Conservation (phyloP, 257 asterid genomes). For the Sherardia arvensis region DNA sequence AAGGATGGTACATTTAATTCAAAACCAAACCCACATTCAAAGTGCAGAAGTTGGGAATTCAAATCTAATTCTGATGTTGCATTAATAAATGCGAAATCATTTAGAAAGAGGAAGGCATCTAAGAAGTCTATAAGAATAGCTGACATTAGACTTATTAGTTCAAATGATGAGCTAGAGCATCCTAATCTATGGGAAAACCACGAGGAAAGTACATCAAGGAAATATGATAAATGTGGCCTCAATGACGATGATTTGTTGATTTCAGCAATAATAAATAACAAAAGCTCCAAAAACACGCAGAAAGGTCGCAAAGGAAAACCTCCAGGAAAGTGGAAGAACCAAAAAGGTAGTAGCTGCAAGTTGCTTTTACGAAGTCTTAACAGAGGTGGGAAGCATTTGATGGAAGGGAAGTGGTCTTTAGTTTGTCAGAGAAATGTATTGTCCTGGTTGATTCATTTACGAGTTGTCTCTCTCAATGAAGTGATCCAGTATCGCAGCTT, state of each 20-base stretch:
- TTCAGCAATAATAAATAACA: constrained; percentile 60
- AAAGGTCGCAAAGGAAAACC: constrained; percentile 47
- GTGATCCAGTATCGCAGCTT: constrained; percentile 64
- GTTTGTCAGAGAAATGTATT: constrained; percentile 62
- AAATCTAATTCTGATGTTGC: constrained; percentile 2
- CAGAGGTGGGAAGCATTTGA: constrained; percentile 54
- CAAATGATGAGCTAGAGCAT: constrained; percentile 17
- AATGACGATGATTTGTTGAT: constrained; percentile 72
- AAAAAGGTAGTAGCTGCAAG: constrained; percentile 80
- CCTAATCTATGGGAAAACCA: constrained; percentile 7
- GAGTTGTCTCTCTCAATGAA: constrained; percentile 57
- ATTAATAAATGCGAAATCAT: constrained; percentile 7
- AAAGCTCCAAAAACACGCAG: constrained; percentile 32
- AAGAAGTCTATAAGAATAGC: constrained; percentile 64
- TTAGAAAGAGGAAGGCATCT: constrained; percentile 27
- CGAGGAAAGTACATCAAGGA: constrained; percentile 28
- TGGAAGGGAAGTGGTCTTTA: constrained; percentile 71
- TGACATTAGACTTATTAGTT: constrained; percentile 41
- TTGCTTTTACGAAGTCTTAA: constrained; percentile 61
- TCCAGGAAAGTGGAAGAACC: constrained; percentile 48
- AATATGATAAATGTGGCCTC: constrained; percentile 36
- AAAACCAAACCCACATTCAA: constrained; percentile 10
- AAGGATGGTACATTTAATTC: constrained; percentile 16
- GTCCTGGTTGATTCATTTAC: constrained; percentile 80
- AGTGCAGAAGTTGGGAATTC: neutral